Percentiles rank a stretch among this genome's conserved stretches.
phyloP scores from a whole-genome alignment of 768 basidiomycete species.

The Podaxis mareebaensis region DNA sequence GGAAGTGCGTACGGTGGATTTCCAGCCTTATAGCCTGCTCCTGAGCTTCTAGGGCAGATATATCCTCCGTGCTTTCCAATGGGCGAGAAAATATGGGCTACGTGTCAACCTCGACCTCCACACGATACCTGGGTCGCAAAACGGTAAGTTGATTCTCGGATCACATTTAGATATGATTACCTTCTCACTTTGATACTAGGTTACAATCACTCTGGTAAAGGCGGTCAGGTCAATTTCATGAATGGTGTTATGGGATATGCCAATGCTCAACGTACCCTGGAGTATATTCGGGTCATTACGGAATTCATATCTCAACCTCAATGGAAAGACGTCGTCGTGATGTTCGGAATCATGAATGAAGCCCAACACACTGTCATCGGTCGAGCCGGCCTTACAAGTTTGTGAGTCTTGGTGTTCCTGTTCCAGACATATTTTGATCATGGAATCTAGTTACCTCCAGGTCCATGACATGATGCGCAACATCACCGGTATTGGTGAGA shows the following conservation, averaged over 20 bases:
- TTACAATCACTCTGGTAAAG: constrained; percentile 64
- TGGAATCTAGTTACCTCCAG: constrained; percentile 48
- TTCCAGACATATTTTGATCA: constrained; percentile 16
- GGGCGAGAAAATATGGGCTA: constrained; percentile 85
- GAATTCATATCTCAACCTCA: constrained; percentile 85
- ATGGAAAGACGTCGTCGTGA: constrained; percentile 62
- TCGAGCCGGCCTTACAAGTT: constrained; percentile 49
- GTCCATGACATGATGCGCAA: constrained; percentile 64
- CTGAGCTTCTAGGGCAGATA: constrained; percentile 43
- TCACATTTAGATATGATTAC: neutral
- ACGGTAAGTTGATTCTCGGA: constrained; percentile 39
- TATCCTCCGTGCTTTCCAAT: constrained; percentile 71
- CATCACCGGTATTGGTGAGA: constrained; percentile 74
- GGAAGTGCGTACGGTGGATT: constrained; percentile 54
- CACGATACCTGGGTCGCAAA: constrained; percentile 78
- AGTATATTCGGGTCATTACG: constrained; percentile 75
- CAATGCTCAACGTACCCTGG: constrained; percentile 78
- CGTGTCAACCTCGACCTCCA: constrained; percentile 80
- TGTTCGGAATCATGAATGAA: constrained; percentile 71
- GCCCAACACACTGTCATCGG: constrained; percentile 57
- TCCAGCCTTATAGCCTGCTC: neutral
- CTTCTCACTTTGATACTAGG: constrained; percentile 25
- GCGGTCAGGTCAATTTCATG: constrained; percentile 65
- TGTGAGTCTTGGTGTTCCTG: constrained; percentile 53
- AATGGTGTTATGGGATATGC: constrained; percentile 82